Evolutionary conservation across 805 yeast species (phyloP).

Genomic region (Metschnikowia aberdeeniae): DNA sequence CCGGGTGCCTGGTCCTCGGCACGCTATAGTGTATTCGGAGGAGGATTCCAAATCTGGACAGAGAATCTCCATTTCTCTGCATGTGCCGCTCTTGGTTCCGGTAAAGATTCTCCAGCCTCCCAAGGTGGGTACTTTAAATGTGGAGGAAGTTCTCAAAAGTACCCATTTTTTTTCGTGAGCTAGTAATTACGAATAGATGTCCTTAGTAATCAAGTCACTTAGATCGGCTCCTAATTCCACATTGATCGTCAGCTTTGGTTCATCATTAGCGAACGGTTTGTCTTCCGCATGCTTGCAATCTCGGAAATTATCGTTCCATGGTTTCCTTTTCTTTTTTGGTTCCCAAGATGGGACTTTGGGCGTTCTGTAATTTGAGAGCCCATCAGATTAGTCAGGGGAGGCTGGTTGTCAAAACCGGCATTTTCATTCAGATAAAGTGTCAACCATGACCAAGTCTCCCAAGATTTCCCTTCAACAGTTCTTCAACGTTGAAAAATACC

Average conservation of each 20-base stretch:
- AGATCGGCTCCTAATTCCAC: not conserved
- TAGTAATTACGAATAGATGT: not conserved
- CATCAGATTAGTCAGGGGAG: too few relatives aligned
- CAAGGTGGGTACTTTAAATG: slow-evolving; percentile 29
- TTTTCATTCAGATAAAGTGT: too few relatives aligned
- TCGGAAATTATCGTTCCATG: too few relatives aligned
- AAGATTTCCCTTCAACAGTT: too few relatives aligned
- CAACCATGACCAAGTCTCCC: too few relatives aligned
- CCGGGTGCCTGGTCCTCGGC: slow-evolving; percentile 4
- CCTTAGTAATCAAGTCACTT: too few relatives aligned
- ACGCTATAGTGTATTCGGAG: slow-evolving; percentile 6
- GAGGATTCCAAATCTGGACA: not conserved
- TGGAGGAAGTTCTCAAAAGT: slow-evolving; percentile 29
- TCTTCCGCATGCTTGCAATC: not conserved
- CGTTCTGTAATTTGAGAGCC: too few relatives aligned
- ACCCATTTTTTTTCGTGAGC: slow-evolving; percentile 34
- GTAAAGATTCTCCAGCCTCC: slow-evolving; percentile 29
- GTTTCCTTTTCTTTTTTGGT: too few relatives aligned
- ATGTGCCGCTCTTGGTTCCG: slow-evolving; percentile 28
- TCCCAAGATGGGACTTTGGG: too few relatives aligned
- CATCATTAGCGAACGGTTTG: not conserved
- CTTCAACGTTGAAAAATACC: too few relatives aligned
- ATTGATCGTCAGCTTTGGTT: not conserved
- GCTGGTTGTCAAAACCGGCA: too few relatives aligned
- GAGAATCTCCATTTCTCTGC: slow-evolving; percentile 7